phyloP scores from a whole-genome alignment of 306 rosid species.

The Abrus precatorius region DNA sequence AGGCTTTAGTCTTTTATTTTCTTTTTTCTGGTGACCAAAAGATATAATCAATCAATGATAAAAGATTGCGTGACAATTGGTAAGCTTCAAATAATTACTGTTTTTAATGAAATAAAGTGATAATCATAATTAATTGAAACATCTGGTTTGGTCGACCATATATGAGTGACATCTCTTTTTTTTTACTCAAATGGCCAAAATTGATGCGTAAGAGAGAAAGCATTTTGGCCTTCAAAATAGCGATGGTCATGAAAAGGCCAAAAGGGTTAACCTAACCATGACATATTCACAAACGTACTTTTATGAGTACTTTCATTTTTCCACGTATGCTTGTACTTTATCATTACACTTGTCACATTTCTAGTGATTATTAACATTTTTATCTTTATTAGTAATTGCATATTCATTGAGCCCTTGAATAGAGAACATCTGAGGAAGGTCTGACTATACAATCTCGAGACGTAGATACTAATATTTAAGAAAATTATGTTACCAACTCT shows the following conservation, averaged over 20 bases:
- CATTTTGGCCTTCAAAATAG: background rate
- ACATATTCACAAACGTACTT: background rate
- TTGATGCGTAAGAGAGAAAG: too few species aligned
- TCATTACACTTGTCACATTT: background rate
- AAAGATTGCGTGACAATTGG: too few species aligned
- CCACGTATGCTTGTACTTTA: background rate
- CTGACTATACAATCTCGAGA: background rate
- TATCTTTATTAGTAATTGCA: background rate
- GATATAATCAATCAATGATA: too few species aligned
- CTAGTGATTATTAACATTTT: background rate
- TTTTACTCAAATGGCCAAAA: too few species aligned
- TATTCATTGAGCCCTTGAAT: background rate
- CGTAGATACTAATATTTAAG: background rate
- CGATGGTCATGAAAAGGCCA: background rate
- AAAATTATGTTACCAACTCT: background rate
- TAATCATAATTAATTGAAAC: too few species aligned
- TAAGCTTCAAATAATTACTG: too few species aligned
- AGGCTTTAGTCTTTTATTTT: too few species aligned
- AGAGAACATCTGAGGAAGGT: conserved; percentile 11
- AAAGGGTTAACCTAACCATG: background rate
- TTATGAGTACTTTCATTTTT: background rate
- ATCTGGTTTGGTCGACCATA: too few species aligned
- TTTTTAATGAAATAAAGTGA: too few species aligned
- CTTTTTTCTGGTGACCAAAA: too few species aligned
- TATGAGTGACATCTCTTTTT: too few species aligned